These are phyloP conservation scores for Loxodes magnus DNA, from an alignment of 73 alveolate species.

Conservation along the genomic window DNA sequence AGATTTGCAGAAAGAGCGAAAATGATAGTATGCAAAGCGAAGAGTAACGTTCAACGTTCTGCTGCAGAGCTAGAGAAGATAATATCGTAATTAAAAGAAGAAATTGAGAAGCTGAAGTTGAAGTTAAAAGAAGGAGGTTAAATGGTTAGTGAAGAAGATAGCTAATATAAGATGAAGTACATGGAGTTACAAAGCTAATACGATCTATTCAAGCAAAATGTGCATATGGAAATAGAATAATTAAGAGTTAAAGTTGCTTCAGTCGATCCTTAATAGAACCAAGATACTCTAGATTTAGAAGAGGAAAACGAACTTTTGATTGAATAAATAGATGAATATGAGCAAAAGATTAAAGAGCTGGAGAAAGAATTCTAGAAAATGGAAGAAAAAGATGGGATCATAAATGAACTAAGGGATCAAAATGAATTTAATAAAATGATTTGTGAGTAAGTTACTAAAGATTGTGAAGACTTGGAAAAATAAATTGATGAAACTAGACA, in stretches of 20 bases:
- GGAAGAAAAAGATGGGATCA: too few species aligned
- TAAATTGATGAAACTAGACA: too few species aligned
- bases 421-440: too few species aligned
- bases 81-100: conserved; percentile 73
- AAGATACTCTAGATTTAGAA: too few species aligned
- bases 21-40: conserved; percentile 89
- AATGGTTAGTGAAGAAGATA: conserved; percentile 7
- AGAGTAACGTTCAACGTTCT: conserved; percentile 91
- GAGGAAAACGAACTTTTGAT: conserved; percentile 7
- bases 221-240: conserved; percentile 7
- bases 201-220: conserved; percentile 4
- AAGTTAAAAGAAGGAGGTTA: conserved; percentile 5
- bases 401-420: too few species aligned
- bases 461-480: too few species aligned
- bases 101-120: conserved; percentile 50
- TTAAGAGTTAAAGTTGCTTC: conserved; percentile 3
- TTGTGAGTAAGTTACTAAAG: too few species aligned
- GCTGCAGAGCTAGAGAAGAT: conserved; percentile 91
- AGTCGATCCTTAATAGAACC: too few species aligned
- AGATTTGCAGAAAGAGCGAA: conserved; percentile 97
- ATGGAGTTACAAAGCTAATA: not conserved
- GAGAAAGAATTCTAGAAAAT: too few species aligned
- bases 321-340: conserved; percentile 4
- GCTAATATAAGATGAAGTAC: conserved; percentile 10
- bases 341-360: too few species aligned